Evolutionary conservation across 495 filamentous ascomycete species (phyloP).

Genomic region (Penicillium chermesinum): DNA sequence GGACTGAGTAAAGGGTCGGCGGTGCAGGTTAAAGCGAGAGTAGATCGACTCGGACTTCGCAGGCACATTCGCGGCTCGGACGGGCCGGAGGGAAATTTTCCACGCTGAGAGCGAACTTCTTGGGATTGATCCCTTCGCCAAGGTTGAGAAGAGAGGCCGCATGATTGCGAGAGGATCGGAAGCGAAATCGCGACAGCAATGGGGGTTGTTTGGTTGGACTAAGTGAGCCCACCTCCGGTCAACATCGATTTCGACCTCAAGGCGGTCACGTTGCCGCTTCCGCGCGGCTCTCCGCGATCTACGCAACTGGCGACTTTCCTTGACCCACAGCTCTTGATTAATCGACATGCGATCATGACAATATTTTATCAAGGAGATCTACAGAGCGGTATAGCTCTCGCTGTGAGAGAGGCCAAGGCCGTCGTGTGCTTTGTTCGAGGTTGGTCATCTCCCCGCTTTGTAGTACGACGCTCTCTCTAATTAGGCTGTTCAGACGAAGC

Average conservation of each 20-base stretch:
- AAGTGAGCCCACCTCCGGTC: background rate
- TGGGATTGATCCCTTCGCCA: slow-evolving; percentile 21
- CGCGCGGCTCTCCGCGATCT: slow-evolving; percentile 9
- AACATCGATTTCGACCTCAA: slow-evolving; percentile 7
- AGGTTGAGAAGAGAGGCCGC: slow-evolving; percentile 29
- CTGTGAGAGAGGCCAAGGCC: slow-evolving; percentile 59
- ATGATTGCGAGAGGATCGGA: slow-evolving; percentile 9
- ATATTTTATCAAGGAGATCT: slow-evolving; percentile 81
- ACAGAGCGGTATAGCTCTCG: slow-evolving; percentile 69
- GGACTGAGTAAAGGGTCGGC: slow-evolving; percentile 25
- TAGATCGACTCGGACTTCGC: slow-evolving; percentile 33
- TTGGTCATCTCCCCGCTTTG: slow-evolving; percentile 48
- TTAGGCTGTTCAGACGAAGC: slow-evolving; percentile 49
- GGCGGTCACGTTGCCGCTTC: slow-evolving; percentile 20
- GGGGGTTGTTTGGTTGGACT: background rate
- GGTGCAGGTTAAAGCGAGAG: slow-evolving; percentile 33
- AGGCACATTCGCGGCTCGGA: slow-evolving; percentile 13
- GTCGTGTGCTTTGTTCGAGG: slow-evolving; percentile 68
- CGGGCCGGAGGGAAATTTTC: slow-evolving; percentile 15
- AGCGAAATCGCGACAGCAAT: background rate
- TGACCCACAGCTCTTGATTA: background rate
- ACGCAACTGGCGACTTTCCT: slow-evolving; percentile 11
- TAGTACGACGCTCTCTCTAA: slow-evolving; percentile 16
- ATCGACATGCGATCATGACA: slow-evolving; percentile 17
- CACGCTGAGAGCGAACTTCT: slow-evolving; percentile 6